Evolutionary conservation across 2,329 filamentous ascomycete genomes (phyloP), one percentile per base, ranked within the genome.

Genomic region (Fusarium mexicanum): DNA sequence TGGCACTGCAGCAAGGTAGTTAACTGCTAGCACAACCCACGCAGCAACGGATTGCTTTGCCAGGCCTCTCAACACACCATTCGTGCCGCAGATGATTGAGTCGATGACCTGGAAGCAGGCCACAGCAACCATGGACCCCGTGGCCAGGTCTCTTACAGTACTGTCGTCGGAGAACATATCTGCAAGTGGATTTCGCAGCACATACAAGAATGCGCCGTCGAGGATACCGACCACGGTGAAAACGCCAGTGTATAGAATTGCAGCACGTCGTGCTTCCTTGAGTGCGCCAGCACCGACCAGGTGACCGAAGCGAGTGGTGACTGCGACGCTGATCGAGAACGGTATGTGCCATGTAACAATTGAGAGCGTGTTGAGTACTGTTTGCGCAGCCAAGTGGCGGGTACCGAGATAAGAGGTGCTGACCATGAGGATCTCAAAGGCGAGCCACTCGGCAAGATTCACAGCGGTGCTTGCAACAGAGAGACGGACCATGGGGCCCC

Each of bases 401-500:
- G 84, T 85, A 69, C 81, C 81, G 41, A 86, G 79, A 74, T 86
- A 85, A 11, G 84, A 85, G 6, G 85, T 84, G 73, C 84, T 84
- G 41, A 87, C 80, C 24, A 84, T 85, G 24, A 86, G 74, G n/a
- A 86, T 80, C 77, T 86, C 84, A 60, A 83, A 84, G 13, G 84
- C 84, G 31, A 80, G 80, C 83, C 84, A 85, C 76, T 86, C 84
- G 6, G 82, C 84, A n/a, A 85, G 61, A 44, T 83, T 83, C n/a
- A 86, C 82, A 6, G 80, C 78, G 7, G 81, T 80, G 5, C 84
- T 84, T 6, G 84, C 83, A n/a, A 81, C 60, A 14, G 84, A 85
- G 18, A 86, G 79, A 11, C 77, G 76, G 17, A 82, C 62, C 80
- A 85, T 84, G 5, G 80, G 78, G 5, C 82, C 79, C 85, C 84